Evolutionary conservation across 192 early-diverging fungal genomes (phyloP), one percentile per base, ranked within the genome.

Genomic region (Gorgonomyces haynaldii): DNA sequence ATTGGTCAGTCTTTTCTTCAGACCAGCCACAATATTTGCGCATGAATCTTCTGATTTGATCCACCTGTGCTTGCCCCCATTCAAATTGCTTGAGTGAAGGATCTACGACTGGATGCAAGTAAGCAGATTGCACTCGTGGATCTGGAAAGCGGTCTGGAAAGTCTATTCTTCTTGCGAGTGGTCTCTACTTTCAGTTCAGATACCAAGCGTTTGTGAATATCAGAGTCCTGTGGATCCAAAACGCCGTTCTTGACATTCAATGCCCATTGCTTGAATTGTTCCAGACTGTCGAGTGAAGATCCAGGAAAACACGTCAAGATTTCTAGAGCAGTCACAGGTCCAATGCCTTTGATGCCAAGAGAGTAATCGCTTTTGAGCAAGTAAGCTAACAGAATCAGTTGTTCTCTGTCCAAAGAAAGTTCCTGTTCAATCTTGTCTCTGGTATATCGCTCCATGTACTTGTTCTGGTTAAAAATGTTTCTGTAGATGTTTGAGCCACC

Each of bases 351-450:
- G 47, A 98, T 68, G 0, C 96, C 96, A 10, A 76, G 75, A 0
- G 96, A 91, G 56, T 99, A 99, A 66, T 99, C 96, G 58, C 90
- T 96, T n/a, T 92, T 92, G 7, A 99, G 69, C 12, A 99, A 53
- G 41, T 82, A 88, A 15, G 93, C 90, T 32, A 99, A 52, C 41
- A 78, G 69, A 26, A 97, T 81, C 48, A 97, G 57, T 21, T 79
- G 74, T 30, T 81, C 63, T 36, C 87, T 64, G 26, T 72, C 54
- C 29, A 97, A 54, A 6, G 61, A 61, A 64, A 96, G 69, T 57
- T 80, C 73, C 12, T 69, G 56, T 42, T 70, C 67, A 23, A 99
- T 59, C 35, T 76, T 73, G 4, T 65, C 60, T 43, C 61, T 58
- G 4, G 69, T 45, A 58, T 93, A 99, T 52, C 78, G 76, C 55